These are phyloP conservation scores for Thelephora ganbajun DNA, from an alignment of 768 basidiomycete species.

Conservation along the genomic window DNA sequence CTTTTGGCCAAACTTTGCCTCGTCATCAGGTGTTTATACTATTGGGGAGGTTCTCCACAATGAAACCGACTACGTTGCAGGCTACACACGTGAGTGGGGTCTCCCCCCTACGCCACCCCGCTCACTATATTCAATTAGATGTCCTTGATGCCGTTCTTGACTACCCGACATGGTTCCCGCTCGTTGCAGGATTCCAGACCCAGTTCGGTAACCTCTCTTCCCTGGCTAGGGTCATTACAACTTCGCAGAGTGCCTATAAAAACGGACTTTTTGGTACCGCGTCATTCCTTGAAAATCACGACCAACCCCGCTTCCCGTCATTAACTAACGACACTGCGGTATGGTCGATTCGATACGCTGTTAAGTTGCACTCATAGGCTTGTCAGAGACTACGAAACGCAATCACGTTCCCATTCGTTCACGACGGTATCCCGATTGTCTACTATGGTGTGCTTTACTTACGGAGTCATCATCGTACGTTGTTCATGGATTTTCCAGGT, in stretches of 20 bases:
- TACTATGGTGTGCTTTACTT: constrained; percentile 27
- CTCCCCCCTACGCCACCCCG: neutral
- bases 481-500: constrained; percentile 12
- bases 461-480: neutral
- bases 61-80: constrained; percentile 23
- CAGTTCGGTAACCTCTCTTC: constrained; percentile 20
- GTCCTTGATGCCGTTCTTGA: constrained; percentile 31
- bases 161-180: constrained; percentile 33
- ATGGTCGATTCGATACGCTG: neutral
- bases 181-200: constrained; percentile 26
- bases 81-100: constrained; percentile 25
- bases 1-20: constrained; percentile 41
- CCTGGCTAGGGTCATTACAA: constrained; percentile 14
- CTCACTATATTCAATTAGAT: constrained; percentile 12
- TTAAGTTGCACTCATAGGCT: neutral
- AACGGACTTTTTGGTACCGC: constrained; percentile 27
- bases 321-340: constrained; percentile 28
- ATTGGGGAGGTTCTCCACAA: constrained; percentile 40
- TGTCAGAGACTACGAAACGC: constrained; percentile 31
- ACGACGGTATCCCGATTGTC: constrained; percentile 35
- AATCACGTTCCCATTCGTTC: constrained; percentile 33
- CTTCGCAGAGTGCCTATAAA: constrained; percentile 23
- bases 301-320: constrained; percentile 34
- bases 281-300: constrained; percentile 42
- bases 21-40: constrained; percentile 34